Evolutionary conservation across 2,329 filamentous ascomycete species (phyloP).

Genomic region (Zasmidium citrigriseum): DNA sequence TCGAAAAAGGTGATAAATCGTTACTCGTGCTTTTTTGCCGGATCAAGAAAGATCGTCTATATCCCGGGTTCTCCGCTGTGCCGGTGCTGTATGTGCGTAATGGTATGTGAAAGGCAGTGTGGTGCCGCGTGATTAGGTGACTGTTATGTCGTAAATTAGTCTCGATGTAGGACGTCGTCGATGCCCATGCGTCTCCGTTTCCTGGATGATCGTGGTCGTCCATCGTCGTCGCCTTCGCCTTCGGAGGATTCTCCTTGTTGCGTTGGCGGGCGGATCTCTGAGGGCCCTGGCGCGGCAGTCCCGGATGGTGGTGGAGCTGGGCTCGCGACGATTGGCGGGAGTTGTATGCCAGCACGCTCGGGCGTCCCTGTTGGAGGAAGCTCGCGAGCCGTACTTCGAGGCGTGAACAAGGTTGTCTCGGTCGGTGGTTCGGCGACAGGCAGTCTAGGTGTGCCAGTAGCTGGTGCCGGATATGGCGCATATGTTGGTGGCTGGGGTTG

Average conservation of each 20-base stretch:
- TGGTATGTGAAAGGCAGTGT: neutral
- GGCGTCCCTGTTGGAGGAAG: constrained; percentile 8
- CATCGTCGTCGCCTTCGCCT: constrained; percentile 25
- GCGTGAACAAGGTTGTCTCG: constrained; percentile 26
- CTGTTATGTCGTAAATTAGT: neutral
- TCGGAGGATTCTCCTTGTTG: constrained; percentile 16
- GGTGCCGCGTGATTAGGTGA: neutral
- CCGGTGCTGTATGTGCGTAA: neutral
- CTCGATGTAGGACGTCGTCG: constrained; percentile 34
- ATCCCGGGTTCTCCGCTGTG: neutral
- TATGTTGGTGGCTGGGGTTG: constrained; percentile 9
- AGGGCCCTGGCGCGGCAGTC: neutral
- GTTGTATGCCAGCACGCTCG: constrained; percentile 20
- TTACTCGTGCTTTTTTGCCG: neutral
- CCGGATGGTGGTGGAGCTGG: constrained; percentile 6
- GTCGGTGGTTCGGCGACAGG: constrained; percentile 27
- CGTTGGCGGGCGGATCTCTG: constrained; percentile 1
- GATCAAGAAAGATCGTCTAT: neutral
- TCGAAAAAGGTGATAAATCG: neutral
- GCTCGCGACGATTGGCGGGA: constrained; percentile 27
- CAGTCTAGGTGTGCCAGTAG: constrained; percentile 16
- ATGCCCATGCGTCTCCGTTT: constrained; percentile 35
- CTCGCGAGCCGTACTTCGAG: constrained; percentile 18
- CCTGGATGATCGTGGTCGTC: constrained; percentile 17
- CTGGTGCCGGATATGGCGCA: constrained; percentile 3